Base-by-base conservation (phyloP, 441 rosid genomes). In the Erodium moschatum region DNA sequence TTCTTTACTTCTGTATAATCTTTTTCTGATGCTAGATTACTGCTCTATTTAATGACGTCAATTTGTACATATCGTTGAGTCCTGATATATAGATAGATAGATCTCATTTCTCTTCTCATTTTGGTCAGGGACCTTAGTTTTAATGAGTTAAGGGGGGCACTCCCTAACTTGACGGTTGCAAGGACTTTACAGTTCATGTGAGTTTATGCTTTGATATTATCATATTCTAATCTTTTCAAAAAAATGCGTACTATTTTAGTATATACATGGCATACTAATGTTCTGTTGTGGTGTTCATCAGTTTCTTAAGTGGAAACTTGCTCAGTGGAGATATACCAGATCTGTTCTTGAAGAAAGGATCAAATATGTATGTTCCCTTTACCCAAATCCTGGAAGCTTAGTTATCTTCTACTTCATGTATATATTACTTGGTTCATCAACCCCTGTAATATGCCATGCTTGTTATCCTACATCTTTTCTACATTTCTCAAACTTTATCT, bases 81-180 rank as follows among this genome's bases (percentile, higher is more conserved):
- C 40, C 68, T 13, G 60, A n/a, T 5, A 35, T 35, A 35, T 35
- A 35, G 40, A 35, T 35, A 7, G 16, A 18, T 46, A 62, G 16
- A 15, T 67, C 60, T 18, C 67, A 15, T 67, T 5, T 66, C 11
- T 69, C 33, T 11, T 74, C 24, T 58, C 63, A 29, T 70, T 56
- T 65, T 75, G 79, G 75, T 74, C 75, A 92, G 97, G 86, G 97
- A 89, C 82, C 78, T 89, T 76, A 89, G 96, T 82, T 89, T 85
- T 81, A 92, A 92, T 78, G 83, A 81, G 77, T 70, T 92, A 60
- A 73, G 73, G 65, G 96, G 97, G 64, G 73, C 61, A 69, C 69
- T 92, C 72, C 92, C 95, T 0, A 56, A 76, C 40, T 76, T 71
- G 68, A 73, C 79, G 13, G 68, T 62, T 15, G 79, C 85, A 72